Evolutionary conservation across 805 yeast species (phyloP).

Genomic region (Candida pseudoglaebosa): DNA sequence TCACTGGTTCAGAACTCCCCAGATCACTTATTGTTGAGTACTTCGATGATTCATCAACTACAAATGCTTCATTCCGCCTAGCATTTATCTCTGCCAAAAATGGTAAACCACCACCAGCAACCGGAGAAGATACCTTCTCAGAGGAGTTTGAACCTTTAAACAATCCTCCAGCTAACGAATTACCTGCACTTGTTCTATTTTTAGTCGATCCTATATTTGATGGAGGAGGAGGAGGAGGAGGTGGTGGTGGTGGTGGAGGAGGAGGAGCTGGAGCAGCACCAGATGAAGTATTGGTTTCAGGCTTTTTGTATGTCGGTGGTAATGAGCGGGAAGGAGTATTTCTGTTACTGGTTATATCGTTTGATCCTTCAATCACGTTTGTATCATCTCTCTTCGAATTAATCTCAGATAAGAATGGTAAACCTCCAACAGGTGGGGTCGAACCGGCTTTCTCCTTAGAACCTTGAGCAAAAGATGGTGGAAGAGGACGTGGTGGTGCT

Average conservation of each 20-base stretch:
- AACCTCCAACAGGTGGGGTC: constrained; percentile 31
- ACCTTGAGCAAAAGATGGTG: constrained; percentile 8
- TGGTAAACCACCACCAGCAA: constrained; percentile 45
- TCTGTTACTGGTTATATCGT: constrained; percentile 17
- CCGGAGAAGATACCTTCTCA: constrained; percentile 11
- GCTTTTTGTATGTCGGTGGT: constrained; percentile 10
- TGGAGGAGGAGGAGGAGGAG: constrained; percentile 10
- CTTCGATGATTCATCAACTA: constrained; percentile 30
- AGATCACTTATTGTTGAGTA: constrained; percentile 11
- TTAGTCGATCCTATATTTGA: constrained; percentile 3
- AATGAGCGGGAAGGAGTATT: constrained; percentile 22
- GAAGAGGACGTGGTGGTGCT: constrained; percentile 15
- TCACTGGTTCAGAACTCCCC: constrained; percentile 12
- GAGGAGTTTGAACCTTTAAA: not conserved
- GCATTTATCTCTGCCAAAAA: constrained; percentile 57
- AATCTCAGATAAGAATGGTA: constrained; percentile 59
- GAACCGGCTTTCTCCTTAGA: constrained; percentile 3
- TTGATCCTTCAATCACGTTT: constrained; percentile 42
- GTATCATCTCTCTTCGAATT: constrained; percentile 52
- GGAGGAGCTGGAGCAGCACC: constrained; percentile 14
- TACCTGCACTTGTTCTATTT: too few species aligned
- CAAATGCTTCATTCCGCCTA: constrained; percentile 49
- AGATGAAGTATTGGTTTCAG: not conserved
- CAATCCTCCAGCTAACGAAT: constrained; percentile 5
- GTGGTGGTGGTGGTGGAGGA: constrained; percentile 11